phyloP scores from a whole-genome alignment of 2,329 filamentous ascomycete genomes.

The Microdochium trichocladiopsis region DNA sequence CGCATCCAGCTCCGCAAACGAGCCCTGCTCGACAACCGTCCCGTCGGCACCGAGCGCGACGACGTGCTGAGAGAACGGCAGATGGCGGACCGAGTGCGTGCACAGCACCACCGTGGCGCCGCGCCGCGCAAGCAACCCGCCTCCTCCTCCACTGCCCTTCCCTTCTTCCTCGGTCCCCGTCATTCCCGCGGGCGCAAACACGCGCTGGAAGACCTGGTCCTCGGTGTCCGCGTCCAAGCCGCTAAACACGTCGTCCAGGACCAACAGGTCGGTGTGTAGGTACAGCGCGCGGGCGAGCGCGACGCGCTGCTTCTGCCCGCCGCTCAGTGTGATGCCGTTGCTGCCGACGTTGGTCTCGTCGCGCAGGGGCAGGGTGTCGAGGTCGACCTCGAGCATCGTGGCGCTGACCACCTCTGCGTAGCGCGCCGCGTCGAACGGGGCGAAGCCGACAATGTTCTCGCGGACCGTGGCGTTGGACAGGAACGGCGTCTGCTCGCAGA shows the following conservation, averaged over 20 bases:
- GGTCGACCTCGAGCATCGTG: constrained; percentile 16
- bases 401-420: constrained; percentile 19
- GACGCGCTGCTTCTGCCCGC: constrained; percentile 37
- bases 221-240: constrained; percentile 25
- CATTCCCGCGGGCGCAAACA: no score
- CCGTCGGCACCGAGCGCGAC: constrained; percentile 34
- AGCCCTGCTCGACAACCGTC: constrained; percentile 34
- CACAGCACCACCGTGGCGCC: constrained; percentile 23
- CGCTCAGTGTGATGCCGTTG: constrained; percentile 36
- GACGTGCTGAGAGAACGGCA: constrained; percentile 36
- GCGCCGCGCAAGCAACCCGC: constrained; percentile 19
- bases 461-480: constrained; percentile 23
- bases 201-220: constrained; percentile 18
- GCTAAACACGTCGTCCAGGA: constrained; percentile 28
- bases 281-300: constrained; percentile 25
- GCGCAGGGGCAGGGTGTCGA: constrained; percentile 24
- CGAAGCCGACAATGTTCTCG: constrained; percentile 20
- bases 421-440: constrained; percentile 11
- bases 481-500: constrained; percentile 28
- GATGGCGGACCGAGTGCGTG: constrained; percentile 28
- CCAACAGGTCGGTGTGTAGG: constrained; percentile 15
- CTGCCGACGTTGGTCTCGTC: constrained; percentile 34
- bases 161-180: no score
- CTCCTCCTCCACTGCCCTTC: constrained; percentile 4
- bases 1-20: constrained; percentile 26